A percentile compares a stretch with the other conserved stretches of the same genome.
phyloP scores from a whole-genome alignment of 2,329 filamentous ascomycete species.

The Zymoseptoria ardabiliae region DNA sequence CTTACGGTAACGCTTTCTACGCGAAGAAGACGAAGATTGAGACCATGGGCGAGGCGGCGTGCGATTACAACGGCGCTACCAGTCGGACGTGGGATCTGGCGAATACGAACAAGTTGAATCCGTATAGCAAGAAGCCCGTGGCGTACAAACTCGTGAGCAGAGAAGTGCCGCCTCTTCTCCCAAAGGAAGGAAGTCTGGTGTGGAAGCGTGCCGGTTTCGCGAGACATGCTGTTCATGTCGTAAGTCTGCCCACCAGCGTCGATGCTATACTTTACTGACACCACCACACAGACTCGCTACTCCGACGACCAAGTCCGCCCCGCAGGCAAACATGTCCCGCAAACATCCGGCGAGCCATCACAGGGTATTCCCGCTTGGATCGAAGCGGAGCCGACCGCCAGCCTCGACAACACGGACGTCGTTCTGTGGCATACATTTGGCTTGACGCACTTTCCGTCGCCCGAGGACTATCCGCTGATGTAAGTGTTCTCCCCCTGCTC shows the following conservation, averaged over 20 bases:
- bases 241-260: slow-evolving; percentile 2
- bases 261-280: background rate
- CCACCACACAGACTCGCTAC: slow-evolving; percentile 44
- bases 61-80: slow-evolving; percentile 74
- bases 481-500: background rate
- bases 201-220: slow-evolving; percentile 89
- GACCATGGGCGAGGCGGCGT: slow-evolving; percentile 60
- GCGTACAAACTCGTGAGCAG: slow-evolving; percentile 85
- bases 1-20: slow-evolving; percentile 84
- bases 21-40: slow-evolving; percentile 73
- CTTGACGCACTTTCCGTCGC: slow-evolving; percentile 78
- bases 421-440: slow-evolving; percentile 95
- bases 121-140: slow-evolving; percentile 75
- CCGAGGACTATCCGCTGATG: slow-evolving; percentile 92
- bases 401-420: slow-evolving; percentile 73
- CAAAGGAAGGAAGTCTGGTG: slow-evolving; percentile 72
- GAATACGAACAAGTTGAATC: slow-evolving; percentile 77
- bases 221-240: slow-evolving; percentile 76
- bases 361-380: slow-evolving; percentile 71
- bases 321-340: slow-evolving; percentile 78
- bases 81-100: slow-evolving; percentile 84
- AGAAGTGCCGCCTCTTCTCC: slow-evolving; percentile 70
- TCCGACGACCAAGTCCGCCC: slow-evolving; percentile 75
- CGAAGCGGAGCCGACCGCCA: slow-evolving; percentile 55
- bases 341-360: slow-evolving; percentile 74